phyloP scores from a whole-genome alignment of 2,329 filamentous ascomycete species.

The Sarocladium brachiariae region DNA sequence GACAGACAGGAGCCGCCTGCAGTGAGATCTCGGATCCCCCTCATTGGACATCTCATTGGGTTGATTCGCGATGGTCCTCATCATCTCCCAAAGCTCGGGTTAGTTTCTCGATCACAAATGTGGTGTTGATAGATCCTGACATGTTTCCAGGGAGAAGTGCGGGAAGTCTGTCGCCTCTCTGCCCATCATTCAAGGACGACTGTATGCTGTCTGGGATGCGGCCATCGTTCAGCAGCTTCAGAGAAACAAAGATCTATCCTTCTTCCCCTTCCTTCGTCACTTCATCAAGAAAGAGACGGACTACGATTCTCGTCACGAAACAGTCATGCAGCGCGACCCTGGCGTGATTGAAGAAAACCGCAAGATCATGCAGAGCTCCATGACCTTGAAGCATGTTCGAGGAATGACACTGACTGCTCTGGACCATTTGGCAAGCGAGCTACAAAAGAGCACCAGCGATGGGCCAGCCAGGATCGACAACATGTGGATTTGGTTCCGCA shows the following conservation, averaged over 20 bases:
- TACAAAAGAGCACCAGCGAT: neutral
- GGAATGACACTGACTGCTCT: constrained; percentile 30
- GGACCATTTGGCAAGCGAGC: constrained; percentile 20
- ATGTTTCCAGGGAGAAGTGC: constrained; percentile 14
- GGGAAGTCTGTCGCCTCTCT: constrained; percentile 34
- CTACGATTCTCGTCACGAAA: constrained; percentile 1
- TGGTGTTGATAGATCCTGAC: too few species aligned
- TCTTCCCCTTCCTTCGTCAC: constrained; percentile 35
- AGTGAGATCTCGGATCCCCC: constrained; percentile 28
- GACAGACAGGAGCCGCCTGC: constrained; percentile 28
- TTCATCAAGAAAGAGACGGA: constrained; percentile 20
- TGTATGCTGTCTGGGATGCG: constrained; percentile 39
- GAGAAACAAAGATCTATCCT: constrained; percentile 34
- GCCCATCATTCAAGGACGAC: constrained; percentile 33
- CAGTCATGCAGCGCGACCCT: neutral
- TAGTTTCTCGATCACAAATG: too few species aligned
- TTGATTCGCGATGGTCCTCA: constrained; percentile 15
- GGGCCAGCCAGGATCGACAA: constrained; percentile 21
- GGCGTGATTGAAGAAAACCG: constrained; percentile 28
- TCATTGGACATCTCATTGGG: constrained; percentile 35
- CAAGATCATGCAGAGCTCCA: constrained; percentile 25
- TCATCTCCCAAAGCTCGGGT: constrained; percentile 1
- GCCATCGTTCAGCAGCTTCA: constrained; percentile 32
- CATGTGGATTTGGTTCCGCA: constrained; percentile 31
- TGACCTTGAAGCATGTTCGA: constrained; percentile 25